phyloP scores from a whole-genome alignment of 257 asterid genomes.

The Scutellaria galericulata region DNA sequence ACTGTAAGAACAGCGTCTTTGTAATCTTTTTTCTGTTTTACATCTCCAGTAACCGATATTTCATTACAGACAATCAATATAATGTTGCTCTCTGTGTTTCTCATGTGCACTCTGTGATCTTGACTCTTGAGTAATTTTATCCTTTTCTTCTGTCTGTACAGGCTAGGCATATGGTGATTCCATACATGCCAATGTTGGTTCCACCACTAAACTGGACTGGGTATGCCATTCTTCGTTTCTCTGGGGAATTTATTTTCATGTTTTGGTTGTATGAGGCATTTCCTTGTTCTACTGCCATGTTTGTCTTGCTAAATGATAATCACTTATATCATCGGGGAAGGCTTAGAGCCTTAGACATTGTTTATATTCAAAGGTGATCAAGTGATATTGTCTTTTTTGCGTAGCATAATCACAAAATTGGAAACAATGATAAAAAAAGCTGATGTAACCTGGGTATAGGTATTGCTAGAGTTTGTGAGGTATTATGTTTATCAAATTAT shows the following conservation, averaged over 20 bases:
- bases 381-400: not conserved
- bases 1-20: slow-evolving; percentile 58
- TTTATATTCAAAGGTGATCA: not conserved
- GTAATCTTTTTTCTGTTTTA: not conserved
- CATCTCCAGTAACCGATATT: not conserved
- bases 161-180: slow-evolving; percentile 99
- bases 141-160: slow-evolving; percentile 45
- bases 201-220: slow-evolving; percentile 93
- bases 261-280: not conserved
- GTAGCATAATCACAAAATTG: too few relatives aligned
- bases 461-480: not conserved
- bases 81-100: slow-evolving; percentile 10
- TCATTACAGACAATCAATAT: not conserved
- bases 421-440: not conserved
- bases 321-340: not conserved
- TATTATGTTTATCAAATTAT: not conserved
- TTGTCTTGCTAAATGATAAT: slow-evolving; percentile 7
- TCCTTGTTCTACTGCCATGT: not conserved
- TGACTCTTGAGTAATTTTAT: slow-evolving; percentile 19
- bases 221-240: slow-evolving; percentile 51
- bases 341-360: not conserved
- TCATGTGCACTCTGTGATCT: slow-evolving; percentile 7
- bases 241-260: not conserved
- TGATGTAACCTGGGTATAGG: not conserved
- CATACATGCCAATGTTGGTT: slow-evolving; percentile 98